Evolutionary conservation across 805 yeast genomes (phyloP).

Genomic region (Lipomyces japonicus): DNA sequence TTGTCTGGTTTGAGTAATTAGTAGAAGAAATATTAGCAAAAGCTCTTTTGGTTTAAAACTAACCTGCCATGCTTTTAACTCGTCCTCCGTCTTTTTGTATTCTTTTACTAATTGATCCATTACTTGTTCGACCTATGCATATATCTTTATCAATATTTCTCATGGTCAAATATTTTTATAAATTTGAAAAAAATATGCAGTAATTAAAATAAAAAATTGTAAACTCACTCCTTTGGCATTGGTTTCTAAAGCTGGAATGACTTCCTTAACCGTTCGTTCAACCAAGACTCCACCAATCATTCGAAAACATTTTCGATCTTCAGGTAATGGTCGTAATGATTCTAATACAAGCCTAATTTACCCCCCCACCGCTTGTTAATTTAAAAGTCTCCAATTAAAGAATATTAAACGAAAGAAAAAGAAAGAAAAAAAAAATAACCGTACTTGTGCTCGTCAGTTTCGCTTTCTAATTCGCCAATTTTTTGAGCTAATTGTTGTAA

Average conservation of each 20-base stretch:
- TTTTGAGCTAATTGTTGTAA: conserved; percentile 39
- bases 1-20: conserved; percentile 29
- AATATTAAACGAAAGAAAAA: neutral
- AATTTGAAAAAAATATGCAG: conserved; percentile 2
- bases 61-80: conserved; percentile 49
- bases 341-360: conserved; percentile 50
- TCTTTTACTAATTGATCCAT: conserved; percentile 42
- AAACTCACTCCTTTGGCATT: conserved; percentile 49
- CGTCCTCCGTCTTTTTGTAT: conserved; percentile 41
- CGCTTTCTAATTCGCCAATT: conserved; percentile 42
- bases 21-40: neutral
- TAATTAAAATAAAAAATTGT: neutral
- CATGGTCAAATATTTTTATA: neutral
- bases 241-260: conserved; percentile 55
- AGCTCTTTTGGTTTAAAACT: neutral
- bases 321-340: conserved; percentile 51
- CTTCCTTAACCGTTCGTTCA: conserved; percentile 76
- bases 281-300: conserved; percentile 93
- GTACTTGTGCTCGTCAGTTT: conserved; percentile 40
- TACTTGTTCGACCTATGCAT: conserved; percentile 38
- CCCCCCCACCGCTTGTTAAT: neutral
- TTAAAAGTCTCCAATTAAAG: neutral
- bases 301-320: conserved; percentile 74
- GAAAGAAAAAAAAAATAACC: neutral
- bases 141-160: neutral